Percentiles rank a stretch among this genome's conserved stretches.
phyloP scores from a whole-genome alignment of 2,329 filamentous ascomycete genomes.

The Paraphaeosphaeria minitans region DNA sequence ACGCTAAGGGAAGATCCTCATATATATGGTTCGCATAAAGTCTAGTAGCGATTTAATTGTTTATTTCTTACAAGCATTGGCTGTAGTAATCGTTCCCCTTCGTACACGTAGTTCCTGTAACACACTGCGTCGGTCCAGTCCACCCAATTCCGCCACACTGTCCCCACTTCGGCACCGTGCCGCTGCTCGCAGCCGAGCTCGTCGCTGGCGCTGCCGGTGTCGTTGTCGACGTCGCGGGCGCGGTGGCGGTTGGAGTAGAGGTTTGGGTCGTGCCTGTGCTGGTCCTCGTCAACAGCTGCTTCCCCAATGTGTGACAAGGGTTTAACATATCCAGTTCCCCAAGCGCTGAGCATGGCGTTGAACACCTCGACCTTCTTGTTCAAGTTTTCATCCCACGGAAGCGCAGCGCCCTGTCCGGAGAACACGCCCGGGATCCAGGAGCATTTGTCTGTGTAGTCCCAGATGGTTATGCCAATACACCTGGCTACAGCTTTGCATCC shows the following conservation, averaged over 20 bases:
- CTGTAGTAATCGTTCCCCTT: slow-evolving; percentile 20
- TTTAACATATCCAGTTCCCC: slow-evolving; percentile 13
- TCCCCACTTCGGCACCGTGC: slow-evolving; percentile 21
- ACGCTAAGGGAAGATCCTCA: not conserved
- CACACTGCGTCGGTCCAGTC: slow-evolving; percentile 14
- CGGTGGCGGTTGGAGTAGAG: not conserved
- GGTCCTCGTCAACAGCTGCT: not conserved
- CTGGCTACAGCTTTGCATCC: slow-evolving; percentile 61
- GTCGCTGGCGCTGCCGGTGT: slow-evolving; percentile 1
- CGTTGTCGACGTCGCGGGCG: not conserved
- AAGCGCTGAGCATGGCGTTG: slow-evolving; percentile 27
- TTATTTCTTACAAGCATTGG: slow-evolving; percentile 19
- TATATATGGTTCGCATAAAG: not conserved
- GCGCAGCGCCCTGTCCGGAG: slow-evolving; percentile 49
- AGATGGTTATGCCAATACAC: slow-evolving; percentile 67
- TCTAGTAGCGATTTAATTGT: no score
- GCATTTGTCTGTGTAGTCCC: slow-evolving; percentile 56
- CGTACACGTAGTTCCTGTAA: slow-evolving; percentile 16
- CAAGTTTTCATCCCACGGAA: slow-evolving; percentile 54
- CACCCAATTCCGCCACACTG: slow-evolving; percentile 33
- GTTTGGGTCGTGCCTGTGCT: slow-evolving; percentile 1
- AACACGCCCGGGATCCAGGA: slow-evolving; percentile 54
- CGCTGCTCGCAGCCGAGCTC: not conserved
- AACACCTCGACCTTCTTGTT: slow-evolving; percentile 48
- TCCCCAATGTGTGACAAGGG: not conserved